phyloP scores from a whole-genome alignment of 2,329 filamentous ascomycete genomes.

The Drechslerella coelobrocha region DNA sequence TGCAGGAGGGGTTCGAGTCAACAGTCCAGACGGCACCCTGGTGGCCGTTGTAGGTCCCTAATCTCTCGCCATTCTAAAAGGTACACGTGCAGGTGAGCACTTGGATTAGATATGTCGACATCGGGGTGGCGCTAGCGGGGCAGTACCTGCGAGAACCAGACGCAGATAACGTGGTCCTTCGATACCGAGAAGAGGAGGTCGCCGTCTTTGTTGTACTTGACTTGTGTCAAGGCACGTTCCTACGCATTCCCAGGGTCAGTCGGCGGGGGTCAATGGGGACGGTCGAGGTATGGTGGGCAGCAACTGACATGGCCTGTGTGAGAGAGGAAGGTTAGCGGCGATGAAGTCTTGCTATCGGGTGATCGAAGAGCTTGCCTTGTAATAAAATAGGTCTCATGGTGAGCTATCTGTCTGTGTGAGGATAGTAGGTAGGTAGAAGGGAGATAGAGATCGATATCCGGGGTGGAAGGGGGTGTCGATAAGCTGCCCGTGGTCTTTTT shows the following conservation, averaged over 20 bases:
- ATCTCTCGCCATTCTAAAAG: constrained; percentile 81
- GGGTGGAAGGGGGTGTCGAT: constrained; percentile 24
- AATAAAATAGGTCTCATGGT: constrained; percentile 97
- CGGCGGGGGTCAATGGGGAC: constrained; percentile 8
- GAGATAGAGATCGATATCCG: too few species aligned
- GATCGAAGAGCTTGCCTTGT: constrained; percentile 65
- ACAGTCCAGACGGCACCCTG: constrained; percentile 98
- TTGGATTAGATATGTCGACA: constrained; percentile 1
- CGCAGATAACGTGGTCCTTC: constrained; percentile 96
- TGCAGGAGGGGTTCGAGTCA: constrained; percentile 90
- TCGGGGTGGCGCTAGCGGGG: background rate
- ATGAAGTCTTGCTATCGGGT: constrained; percentile 11
- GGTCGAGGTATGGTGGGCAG: constrained; percentile 17
- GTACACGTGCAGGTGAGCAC: background rate
- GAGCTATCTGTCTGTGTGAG: constrained; percentile 56
- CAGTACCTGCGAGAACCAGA: constrained; percentile 79
- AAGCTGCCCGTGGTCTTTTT: constrained; percentile 35
- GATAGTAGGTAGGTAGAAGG: background rate
- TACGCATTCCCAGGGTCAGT: constrained; percentile 56
- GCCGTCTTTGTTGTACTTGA: constrained; percentile 90
- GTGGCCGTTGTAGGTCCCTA: constrained; percentile 96
- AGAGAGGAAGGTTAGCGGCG: constrained; percentile 48
- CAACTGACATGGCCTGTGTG: constrained; percentile 39
- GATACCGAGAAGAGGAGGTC: constrained; percentile 94
- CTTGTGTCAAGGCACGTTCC: constrained; percentile 94